Evolutionary conservation across 1,139 yeast genomes (phyloP), one percentile per base, ranked within the genome.

Genomic region (Kazachstania sp.): DNA sequence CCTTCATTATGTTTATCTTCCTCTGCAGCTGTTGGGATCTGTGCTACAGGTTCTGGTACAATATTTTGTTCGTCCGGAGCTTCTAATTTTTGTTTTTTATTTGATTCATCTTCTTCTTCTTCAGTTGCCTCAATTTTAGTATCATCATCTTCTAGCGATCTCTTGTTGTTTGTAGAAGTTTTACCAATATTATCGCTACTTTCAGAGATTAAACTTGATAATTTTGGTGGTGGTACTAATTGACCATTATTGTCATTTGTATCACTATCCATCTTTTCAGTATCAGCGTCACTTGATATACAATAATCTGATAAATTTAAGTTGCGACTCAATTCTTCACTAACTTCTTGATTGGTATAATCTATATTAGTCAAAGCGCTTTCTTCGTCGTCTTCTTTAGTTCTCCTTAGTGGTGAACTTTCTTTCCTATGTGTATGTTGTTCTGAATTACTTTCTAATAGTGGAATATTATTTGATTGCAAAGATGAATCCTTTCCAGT

Each of bases 261-360:
- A 30, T 46, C 53, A 39, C 47, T 45, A 5, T 43, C 64, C 63
- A 63, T 56, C 48, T 60, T 63, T 45, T 63, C 67, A 2, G 67
- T 63, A 41, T 61, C 67, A 39, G 67, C 66, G 52, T 61, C 64
- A 44, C 63, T 57, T 13, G 64, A 57, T 31, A 61, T 54, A 50
- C 60, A 58, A 49, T 55, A 57, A 45, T 63, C 63, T 34, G 59
- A 54, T 36, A 58, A 43, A 43, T 57, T 55, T 36, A 54, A 47
- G 18, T 49, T 51, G 29, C 43, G 42, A 38, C 49, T 50, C 15
- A 51, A 46, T 31, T 54, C 51, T 20, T 45, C 44, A n/a, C n/a
- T 32, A 16, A 47, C 52, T 12, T 49, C 50, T n/a, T 47, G 53
- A 12, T 50, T 49, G 18, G 52, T 54, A 15, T 59, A 57, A 19